Base-by-base conservation (phyloP, 2,329 filamentous ascomycete genomes). In the Colletotrichum chlorophyti region DNA sequence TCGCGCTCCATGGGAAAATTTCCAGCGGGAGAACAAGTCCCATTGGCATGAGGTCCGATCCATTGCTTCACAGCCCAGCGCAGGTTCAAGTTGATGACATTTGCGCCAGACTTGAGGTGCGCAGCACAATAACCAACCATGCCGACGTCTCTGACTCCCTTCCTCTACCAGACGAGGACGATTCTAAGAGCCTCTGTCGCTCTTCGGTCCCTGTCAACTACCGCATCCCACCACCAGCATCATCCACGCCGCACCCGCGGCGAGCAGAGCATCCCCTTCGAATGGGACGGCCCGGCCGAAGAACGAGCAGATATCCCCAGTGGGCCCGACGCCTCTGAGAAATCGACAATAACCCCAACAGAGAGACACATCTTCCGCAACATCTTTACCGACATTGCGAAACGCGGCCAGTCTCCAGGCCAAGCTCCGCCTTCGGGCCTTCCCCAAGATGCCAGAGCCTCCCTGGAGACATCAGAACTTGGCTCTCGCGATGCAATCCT, bases 121-220 rank as follows among this genome's bases (percentile, higher is more conserved):
- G n/a, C n/a, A n/a, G n/a, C 21, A 34, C 6, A 34, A 19, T 14
- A 37, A 11, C 15, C 24, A n/a, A 38, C 10, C 19, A 84, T 84
- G 77, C 70, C 77, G 23, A 52, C 77, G 3, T 81, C 83, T 6
- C 71, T 86, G 12, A 73, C 87, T 5, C 86, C 88, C 0, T 92
- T 92, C 55, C 79, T 93, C 6, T 92, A 91, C 68, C 87, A 90
- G 63, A 92, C 90, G 5, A 77, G 82, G 58, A 91, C 89, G 0
- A 80, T 89, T 27, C 73, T 77, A 57, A 72, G 74, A 5, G 63
- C 68, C 74, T 52, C 57, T 9, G 31, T 58, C 38, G 65, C 63
- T 29, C 52, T 46, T 26, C 61, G 47, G 27, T 64, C 63, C 55
- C 55, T 59, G 47, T 67, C 45, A 5, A 53, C 58, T 2, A 58